Evolutionary conservation across 331 rosid genomes (phyloP).

Genomic region (Quercus lobata): DNA sequence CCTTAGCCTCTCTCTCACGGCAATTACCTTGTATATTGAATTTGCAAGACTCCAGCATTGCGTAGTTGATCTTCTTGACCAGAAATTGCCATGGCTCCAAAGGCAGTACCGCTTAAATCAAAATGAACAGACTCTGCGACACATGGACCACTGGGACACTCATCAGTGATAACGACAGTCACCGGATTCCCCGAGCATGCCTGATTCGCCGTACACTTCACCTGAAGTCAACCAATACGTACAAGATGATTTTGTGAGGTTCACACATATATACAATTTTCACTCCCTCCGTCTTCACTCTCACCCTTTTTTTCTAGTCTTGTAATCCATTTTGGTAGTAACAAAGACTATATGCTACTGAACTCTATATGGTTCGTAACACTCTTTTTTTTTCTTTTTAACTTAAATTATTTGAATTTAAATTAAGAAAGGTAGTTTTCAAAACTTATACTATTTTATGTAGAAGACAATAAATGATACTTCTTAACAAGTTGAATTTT

Average conservation of each 20-base stretch:
- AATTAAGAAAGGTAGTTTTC: no score
- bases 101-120: constrained; percentile 77
- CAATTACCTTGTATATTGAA: constrained; percentile 55
- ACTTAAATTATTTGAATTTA: no score
- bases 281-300: no score
- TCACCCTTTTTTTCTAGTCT: not conserved
- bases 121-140: constrained; percentile 43
- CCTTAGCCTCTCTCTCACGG: not conserved
- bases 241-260: not conserved
- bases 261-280: no score
- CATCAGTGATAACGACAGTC: constrained; percentile 67
- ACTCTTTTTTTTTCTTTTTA: no score
- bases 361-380: no score
- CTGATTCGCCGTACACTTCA: constrained; percentile 52
- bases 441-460: no score
- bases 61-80: constrained; percentile 46
- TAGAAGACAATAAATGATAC: no score
- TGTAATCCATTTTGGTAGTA: not conserved
- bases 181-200: constrained; percentile 64
- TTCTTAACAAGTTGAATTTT: no score
- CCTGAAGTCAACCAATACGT: constrained; percentile 30
- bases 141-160: constrained; percentile 52
- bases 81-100: constrained; percentile 77
- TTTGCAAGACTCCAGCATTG: constrained; percentile 44
- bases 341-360: no score